phyloP scores from a whole-genome alignment of 73 alveolate species.

The Paramecium pentaurelia region DNA sequence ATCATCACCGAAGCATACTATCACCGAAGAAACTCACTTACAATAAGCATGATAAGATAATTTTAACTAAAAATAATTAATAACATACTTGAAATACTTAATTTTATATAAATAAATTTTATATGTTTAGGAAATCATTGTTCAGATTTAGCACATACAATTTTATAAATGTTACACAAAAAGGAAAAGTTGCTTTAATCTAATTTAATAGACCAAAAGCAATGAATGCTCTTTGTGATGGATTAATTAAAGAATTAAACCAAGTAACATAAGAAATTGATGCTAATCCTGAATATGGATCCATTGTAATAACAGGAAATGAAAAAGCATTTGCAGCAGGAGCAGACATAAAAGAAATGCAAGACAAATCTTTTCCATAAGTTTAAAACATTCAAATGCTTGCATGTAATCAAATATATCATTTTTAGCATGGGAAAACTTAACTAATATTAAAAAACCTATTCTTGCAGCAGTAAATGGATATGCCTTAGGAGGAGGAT shows the following conservation, averaged over 20 bases:
- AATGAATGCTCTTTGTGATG: conserved; percentile 91
- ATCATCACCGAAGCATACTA: too few relatives aligned
- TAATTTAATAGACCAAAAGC: conserved; percentile 91
- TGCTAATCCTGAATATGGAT: conserved; percentile 78
- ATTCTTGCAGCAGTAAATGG: conserved; percentile 98
- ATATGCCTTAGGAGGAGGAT: conserved; percentile 98
- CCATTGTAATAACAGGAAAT: conserved; percentile 92
- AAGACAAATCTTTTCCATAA: conserved; percentile 71
- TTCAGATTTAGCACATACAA: conserved; percentile 2
- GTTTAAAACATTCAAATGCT: conserved; percentile 68
- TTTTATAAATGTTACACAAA: background rate
- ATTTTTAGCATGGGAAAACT: conserved; percentile 67
- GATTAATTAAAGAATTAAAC: conserved; percentile 78
- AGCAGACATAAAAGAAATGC: conserved; percentile 95
- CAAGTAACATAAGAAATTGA: conserved; percentile 69
- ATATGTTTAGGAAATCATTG: background rate
- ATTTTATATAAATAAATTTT: background rate
- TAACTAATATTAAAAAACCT: conserved; percentile 80
- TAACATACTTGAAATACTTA: background rate
- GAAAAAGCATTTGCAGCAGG: conserved; percentile 99
- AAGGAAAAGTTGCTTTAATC: conserved; percentile 74
- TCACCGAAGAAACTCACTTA: too few relatives aligned
- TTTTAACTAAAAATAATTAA: background rate
- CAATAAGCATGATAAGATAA: background rate
- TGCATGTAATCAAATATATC: conserved; percentile 31